Base-by-base conservation (phyloP, 495 filamentous ascomycete genomes). In the Pseudoneurospora amorphoporcata region DNA sequence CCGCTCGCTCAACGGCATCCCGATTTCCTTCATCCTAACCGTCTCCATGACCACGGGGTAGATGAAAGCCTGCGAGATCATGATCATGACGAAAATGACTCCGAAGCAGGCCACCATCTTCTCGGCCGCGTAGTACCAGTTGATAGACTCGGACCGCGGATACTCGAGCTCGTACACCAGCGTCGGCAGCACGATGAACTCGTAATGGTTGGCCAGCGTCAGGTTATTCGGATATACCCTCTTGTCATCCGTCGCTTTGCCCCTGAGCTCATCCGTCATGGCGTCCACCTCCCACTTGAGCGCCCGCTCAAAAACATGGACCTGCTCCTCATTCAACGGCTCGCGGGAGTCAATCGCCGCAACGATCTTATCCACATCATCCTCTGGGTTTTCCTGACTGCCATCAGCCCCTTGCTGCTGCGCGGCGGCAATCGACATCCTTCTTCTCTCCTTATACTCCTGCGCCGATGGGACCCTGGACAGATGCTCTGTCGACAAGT, bases 91-190 rank as follows among this genome's bases (percentile, higher is more conserved):
- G 69, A 86, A 87, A 69, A 92, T 84, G 73, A 91, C 83, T 17
- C 91, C 91, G 75, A 93, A 88, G 19, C 87, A 88, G 29, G 91
- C 91, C 4, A 82, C 83, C 12, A 81, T 80, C 76, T 93, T 93
- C 78, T 94, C 91, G 4, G 84, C 84, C 8, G 91, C 90, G 77
- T 92, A 94, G 72, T 80, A 82, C 90, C 90, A 92, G 79, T 91
- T 87, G 75, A 92, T 90, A 12, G 74, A 79, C 37, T 90, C 85
- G 58, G 90, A 89, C 39, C 91, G 86, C 12, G 91, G 91, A 76
- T 93, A 93, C 75, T 90, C 88, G 17, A 93, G 85, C 77, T 94
- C 91, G 81, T 93, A 94, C 17, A 93, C 90, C 39, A 92, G 80
- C 8, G 91, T 94, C 37, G 91, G 91, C 17, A 94, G 84, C 58